Conservation (phyloP, 2,329 filamentous ascomycete species). For the Curvularia spicifera region DNA sequence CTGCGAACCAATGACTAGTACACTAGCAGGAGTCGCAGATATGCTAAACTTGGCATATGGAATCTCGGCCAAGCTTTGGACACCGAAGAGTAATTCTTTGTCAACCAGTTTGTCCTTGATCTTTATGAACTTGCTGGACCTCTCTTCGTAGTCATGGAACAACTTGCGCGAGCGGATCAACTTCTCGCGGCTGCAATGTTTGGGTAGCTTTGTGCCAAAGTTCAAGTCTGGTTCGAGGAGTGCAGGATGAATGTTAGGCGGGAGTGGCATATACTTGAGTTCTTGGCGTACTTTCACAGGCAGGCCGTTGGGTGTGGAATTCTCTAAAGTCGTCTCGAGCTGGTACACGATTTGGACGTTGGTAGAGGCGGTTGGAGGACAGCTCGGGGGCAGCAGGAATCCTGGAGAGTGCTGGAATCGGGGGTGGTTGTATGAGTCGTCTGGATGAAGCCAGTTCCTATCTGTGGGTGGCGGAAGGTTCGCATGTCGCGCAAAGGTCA, state of each 20-base stretch:
- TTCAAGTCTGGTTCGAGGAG: constrained; percentile 26
- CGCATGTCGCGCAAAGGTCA: constrained; percentile 32
- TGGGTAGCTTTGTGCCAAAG: constrained; percentile 22
- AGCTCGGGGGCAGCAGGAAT: constrained; percentile 29
- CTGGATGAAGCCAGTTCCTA: constrained; percentile 21
- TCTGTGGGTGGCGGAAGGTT: constrained; percentile 22
- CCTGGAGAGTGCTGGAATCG: constrained; percentile 37
- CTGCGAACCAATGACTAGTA: constrained; percentile 26
- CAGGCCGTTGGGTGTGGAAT: constrained; percentile 3
- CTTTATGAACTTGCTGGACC: constrained; percentile 26
- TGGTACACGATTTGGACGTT: constrained; percentile 26
- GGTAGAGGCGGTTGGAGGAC: not conserved
- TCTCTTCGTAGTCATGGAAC: constrained; percentile 26
- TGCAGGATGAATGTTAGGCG: constrained; percentile 25
- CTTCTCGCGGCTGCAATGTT: constrained; percentile 28
- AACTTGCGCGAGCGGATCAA: constrained; percentile 35
- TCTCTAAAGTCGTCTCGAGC: constrained; percentile 24
- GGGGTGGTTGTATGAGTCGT: constrained; percentile 30
- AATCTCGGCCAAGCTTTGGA: constrained; percentile 26
- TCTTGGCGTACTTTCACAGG: constrained; percentile 18
- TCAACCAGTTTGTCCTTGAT: constrained; percentile 31
- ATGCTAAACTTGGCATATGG: constrained; percentile 34
- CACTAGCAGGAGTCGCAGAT: constrained; percentile 28
- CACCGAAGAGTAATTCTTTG: constrained; percentile 32
- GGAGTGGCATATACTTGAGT: constrained; percentile 16